Base-by-base conservation (phyloP, 1,284 basidiomycete species). In the Trichosporon sp. region DNA sequence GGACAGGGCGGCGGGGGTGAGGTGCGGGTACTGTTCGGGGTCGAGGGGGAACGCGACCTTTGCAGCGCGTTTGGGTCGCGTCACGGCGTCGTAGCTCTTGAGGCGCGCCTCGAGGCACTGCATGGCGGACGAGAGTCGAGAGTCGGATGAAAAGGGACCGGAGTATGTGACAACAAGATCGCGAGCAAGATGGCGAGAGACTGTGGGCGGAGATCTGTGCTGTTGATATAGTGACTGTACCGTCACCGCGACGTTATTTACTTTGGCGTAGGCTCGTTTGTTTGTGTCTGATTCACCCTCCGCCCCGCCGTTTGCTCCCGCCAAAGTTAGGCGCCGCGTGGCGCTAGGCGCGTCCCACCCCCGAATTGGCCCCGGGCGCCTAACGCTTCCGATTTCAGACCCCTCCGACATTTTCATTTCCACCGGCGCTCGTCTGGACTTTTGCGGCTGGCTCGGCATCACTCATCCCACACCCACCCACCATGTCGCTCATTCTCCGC, bases 1-100 rank as follows among this genome's bases (percentile, higher is more conserved):
- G 1, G 92, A 90, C 29, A 95, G 87, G 3, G 86, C 84, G 63
- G 86, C 81, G 1, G 92, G 89, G 58, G 87, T 92, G 60, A 92
- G 89, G 69, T 84, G 81, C 1, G 83, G 83, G 67, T 80, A 75
- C 1, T 74, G 73, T 0, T 71, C 21, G 0, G 76, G 13, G 13
- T 71, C 66, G 23, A 80, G 75, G 3, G 83, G 81, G 74, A 80
- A 84, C 15, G 73, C 74, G 8, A 75, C 68, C 65, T 79, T 80
- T 4, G 77, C 75, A 13, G 70, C 67, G 15, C 74, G 68, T 68
- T 77, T 79, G 5, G 78, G 77, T 1, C 64, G 62, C 15, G 66
- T 67, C 8, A 77, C 68, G 0, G 76, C 73, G 29, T 65, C 32
- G 72, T 79, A 83, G 1, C 80, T 77, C 0, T 72, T 69, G 51